Percentiles rank a stretch among this genome's conserved stretches.
phyloP scores from a whole-genome alignment of 306 rosid genomes.

The Benincasa hispida region DNA sequence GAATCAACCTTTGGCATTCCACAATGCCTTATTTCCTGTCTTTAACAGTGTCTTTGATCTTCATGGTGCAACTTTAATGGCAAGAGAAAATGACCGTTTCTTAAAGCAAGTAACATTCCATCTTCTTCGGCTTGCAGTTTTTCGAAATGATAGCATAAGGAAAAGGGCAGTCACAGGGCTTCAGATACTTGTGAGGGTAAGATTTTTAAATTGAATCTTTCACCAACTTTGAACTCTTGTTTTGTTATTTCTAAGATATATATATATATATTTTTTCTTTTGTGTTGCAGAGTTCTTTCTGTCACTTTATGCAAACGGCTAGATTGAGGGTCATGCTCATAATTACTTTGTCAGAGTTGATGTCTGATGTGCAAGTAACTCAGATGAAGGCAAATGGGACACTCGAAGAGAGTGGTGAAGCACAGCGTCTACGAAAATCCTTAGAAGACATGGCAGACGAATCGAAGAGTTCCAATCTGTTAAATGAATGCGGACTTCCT shows the following conservation, averaged over 20 bases:
- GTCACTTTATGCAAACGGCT: constrained; percentile 80
- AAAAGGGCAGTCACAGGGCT: constrained; percentile 92
- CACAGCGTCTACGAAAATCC: constrained; percentile 75
- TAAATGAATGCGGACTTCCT: constrained; percentile 68
- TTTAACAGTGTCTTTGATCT: constrained; percentile 67
- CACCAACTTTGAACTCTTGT: background rate
- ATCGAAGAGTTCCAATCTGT: constrained; percentile 41
- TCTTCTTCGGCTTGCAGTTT: constrained; percentile 90
- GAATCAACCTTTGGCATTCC: constrained; percentile 77
- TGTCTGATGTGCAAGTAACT: constrained; percentile 99
- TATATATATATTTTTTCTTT: background rate
- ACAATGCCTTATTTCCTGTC: constrained; percentile 80
- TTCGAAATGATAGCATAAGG: constrained; percentile 79
- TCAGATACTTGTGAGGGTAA: constrained; percentile 90
- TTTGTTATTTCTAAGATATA: background rate
- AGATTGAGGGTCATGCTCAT: constrained; percentile 94
- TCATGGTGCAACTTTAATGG: constrained; percentile 88
- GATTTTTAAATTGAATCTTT: constrained; percentile 14
- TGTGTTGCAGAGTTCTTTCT: constrained; percentile 80
- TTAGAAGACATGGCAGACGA: constrained; percentile 77
- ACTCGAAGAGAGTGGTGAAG: constrained; percentile 96
- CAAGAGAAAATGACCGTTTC: constrained; percentile 97
- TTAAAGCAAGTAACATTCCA: constrained; percentile 95
- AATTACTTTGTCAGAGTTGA: constrained; percentile 86
- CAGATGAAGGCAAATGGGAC: constrained; percentile 94